These are phyloP conservation scores for Inonotus obliquus DNA, from an alignment of 1,284 basidiomycete genomes.

Conservation along the genomic window DNA sequence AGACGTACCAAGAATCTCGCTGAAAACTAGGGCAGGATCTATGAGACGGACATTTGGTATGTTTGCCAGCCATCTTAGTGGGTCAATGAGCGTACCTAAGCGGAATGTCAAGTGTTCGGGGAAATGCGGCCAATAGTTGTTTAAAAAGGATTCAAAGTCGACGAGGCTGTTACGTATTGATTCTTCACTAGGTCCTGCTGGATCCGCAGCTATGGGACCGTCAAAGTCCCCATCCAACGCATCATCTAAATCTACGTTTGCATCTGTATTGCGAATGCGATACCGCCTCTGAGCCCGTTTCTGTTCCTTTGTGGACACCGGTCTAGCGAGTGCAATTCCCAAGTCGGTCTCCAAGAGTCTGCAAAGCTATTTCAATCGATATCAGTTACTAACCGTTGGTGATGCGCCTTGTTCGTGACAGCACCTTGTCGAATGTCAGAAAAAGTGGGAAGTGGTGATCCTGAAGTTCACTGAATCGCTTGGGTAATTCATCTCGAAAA, in stretches of 20 bases:
- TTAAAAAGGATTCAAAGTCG: constrained; percentile 47
- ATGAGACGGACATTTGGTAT: not conserved
- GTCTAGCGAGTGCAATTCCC: constrained; percentile 18
- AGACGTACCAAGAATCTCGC: constrained; percentile 57
- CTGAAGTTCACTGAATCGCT: constrained; percentile 49
- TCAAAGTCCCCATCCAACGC: too few relatives aligned
- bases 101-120: constrained; percentile 49
- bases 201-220: too few relatives aligned
- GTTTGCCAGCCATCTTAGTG: not conserved
- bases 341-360: constrained; percentile 23
- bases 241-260: not conserved
- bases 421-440: constrained; percentile 58
- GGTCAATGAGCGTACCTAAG: constrained; percentile 38
- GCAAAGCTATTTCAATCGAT: constrained; percentile 14
- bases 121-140: constrained; percentile 62
- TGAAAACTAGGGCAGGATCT: constrained; percentile 63
- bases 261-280: not conserved
- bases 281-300: constrained; percentile 17
- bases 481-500: constrained; percentile 45
- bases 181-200: constrained; percentile 25
- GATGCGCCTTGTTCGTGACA: constrained; percentile 13
- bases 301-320: constrained; percentile 15
- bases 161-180: constrained; percentile 30
- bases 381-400: not conserved
- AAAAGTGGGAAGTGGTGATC: constrained; percentile 70